Percentiles rank a stretch among this genome's conserved stretches.
Conservation (phyloP, 345 rosid species). For the Fremontodendron californicum region DNA sequence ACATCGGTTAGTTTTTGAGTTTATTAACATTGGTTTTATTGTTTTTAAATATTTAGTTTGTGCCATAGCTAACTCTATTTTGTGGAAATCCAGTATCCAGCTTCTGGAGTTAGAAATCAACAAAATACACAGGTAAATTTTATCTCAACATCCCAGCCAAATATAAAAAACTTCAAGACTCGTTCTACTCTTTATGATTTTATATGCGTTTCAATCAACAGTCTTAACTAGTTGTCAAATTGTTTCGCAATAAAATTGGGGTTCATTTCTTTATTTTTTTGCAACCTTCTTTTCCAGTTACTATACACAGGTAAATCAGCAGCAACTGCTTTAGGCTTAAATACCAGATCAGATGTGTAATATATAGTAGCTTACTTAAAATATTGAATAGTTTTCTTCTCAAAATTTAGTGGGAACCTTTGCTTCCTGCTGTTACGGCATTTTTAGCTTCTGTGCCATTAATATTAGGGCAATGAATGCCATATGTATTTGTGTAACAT, state of each 20-base stretch:
- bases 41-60: background rate
- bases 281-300: background rate
- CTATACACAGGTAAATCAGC: no score
- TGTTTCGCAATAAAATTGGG: background rate
- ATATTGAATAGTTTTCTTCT: no score
- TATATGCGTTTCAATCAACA: background rate
- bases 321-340: no score
- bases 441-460: background rate
- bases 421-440: no score
- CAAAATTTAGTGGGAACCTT: no score
- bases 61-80: constrained; percentile 26
- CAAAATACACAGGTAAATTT: constrained; percentile 53
- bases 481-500: constrained; percentile 15
- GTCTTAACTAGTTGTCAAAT: background rate
- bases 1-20: constrained; percentile 45
- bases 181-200: no score
- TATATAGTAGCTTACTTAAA: no score
- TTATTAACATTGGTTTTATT: background rate
- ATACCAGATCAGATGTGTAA: no score
- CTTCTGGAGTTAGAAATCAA: constrained; percentile 44
- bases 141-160: background rate
- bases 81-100: constrained; percentile 48
- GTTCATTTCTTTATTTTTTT: no score
- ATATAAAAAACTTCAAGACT: background rate
- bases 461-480: background rate